A percentile compares a stretch with the other conserved stretches of the same genome.
phyloP scores from a whole-genome alignment of 257 asterid genomes.

The Solanum virginianum region DNA sequence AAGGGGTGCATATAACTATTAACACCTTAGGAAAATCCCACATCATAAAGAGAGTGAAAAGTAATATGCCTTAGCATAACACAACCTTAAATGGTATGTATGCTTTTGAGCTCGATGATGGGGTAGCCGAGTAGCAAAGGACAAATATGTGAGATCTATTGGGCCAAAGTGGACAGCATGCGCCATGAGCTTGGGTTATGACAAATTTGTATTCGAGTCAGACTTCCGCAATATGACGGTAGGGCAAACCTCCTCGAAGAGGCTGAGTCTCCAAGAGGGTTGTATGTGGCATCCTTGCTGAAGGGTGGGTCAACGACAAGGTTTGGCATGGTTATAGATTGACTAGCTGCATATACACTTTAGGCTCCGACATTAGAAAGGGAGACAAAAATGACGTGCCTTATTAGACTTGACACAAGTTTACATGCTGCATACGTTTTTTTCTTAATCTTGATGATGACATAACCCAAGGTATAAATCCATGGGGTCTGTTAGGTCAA shows the following conservation, averaged over 20 bases:
- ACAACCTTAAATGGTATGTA: neutral
- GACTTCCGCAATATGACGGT: neutral
- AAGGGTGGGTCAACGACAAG: neutral
- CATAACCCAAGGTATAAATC: neutral
- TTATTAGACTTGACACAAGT: neutral
- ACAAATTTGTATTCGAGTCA: neutral
- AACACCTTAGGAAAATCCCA: neutral
- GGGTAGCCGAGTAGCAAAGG: neutral
- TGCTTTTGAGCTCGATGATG: neutral
- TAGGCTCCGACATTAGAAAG: neutral
- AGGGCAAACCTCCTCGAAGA: neutral
- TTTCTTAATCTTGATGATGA: neutral
- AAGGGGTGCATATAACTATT: neutral
- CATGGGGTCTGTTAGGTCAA: neutral
- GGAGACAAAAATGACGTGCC: neutral
- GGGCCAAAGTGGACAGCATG: neutral
- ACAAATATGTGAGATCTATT: neutral
- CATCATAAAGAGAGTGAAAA: neutral
- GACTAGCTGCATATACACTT: neutral
- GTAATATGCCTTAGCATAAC: neutral
- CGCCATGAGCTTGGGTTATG: neutral
- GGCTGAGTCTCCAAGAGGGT: neutral
- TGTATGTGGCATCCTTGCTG: neutral
- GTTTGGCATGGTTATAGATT: neutral
- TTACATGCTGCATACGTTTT: neutral